These are phyloP conservation scores for Phaeosphaeria sp. DNA, from an alignment of 2,329 filamentous ascomycete genomes.

Conservation along the genomic window DNA sequence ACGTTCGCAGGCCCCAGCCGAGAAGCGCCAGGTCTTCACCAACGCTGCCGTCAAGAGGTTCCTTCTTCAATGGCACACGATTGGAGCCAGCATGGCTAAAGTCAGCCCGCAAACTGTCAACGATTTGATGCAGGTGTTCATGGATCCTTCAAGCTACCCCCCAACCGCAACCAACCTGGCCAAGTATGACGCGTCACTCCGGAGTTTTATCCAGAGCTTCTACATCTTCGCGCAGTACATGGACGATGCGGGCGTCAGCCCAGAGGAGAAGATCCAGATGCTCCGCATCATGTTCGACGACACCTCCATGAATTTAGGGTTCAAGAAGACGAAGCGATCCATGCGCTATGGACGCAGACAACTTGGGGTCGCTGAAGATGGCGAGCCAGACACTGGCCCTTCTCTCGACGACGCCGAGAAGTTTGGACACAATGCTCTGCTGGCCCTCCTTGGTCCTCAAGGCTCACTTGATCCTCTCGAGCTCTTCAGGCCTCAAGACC, in stretches of 20 bases:
- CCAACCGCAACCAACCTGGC: background rate
- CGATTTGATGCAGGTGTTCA: background rate
- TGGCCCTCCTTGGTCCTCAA: background rate
- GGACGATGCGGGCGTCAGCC: background rate
- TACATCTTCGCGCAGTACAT: conserved; percentile 3
- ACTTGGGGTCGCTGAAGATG: background rate
- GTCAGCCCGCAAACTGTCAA: background rate
- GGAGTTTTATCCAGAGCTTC: conserved; percentile 4
- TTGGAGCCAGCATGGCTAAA: background rate
- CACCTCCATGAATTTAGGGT: background rate
- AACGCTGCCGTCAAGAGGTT: background rate
- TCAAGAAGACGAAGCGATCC: background rate
- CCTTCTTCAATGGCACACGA: conserved; percentile 3
- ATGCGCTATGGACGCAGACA: conserved; percentile 8
- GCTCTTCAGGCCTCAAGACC: background rate
- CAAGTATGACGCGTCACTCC: background rate
- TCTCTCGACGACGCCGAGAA: conserved; percentile 6
- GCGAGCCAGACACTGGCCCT: background rate
- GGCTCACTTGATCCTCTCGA: conserved; percentile 7
- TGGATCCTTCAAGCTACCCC: background rate
- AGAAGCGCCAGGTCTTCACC: background rate
- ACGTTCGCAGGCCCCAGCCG: background rate
- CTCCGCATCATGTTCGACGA: conserved; percentile 4
- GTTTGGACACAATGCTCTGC: background rate
- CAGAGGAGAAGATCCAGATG: conserved; percentile 3